Base-by-base conservation (phyloP, 2,329 filamentous ascomycete genomes). In the Huntiella abstrusa region DNA sequence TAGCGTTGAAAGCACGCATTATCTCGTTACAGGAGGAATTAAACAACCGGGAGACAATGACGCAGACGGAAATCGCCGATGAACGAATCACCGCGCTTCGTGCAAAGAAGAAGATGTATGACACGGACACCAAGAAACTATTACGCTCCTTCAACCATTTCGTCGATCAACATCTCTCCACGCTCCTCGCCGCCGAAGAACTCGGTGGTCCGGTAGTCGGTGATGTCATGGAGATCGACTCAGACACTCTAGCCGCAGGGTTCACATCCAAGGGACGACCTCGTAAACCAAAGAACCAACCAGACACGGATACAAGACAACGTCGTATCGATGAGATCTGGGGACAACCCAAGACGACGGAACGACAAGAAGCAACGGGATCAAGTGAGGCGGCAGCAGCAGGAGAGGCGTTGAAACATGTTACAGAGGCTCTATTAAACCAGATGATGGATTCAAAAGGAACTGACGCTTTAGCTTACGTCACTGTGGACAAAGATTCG, bases 121-220 rank as follows among this genome's bases (percentile, higher is more conserved):
- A 80, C 48, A 64, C 59, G 44, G 71, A 79, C 52, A 79, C 77
- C 1, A 64, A 66, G 1, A 66, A 63, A 37, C 64, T 91, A 12
- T 71, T 81, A 47, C 70, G 69, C 48, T 68, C 73, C 0, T 68
- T 92, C 47, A 73, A 79, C 52, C 64, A 63, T 12, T 92, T 92
- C 55, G 77, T 88, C 48, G 73, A 83, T 51, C 64, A 74, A 38
- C 70, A 75, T 36, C 68, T 93, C 1, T 80, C 81, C 1, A 62
- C 72, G 3, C 82, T 88, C 75, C 66, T 93, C 38, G 84, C 83
- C 5, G 82, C 83, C 1, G 85, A 92, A 62, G 82, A 86, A 55
- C 68, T 87, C 1, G 85, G 85, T 5, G 84, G 85, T 0, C 84
- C 85, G 0, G 79, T 86, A 8, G 83, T 87, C 1, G 83, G 85